These are phyloP conservation scores for Globisporangium parvum DNA, from an alignment of 352 stramenopile genomes.

Conservation along the genomic window DNA sequence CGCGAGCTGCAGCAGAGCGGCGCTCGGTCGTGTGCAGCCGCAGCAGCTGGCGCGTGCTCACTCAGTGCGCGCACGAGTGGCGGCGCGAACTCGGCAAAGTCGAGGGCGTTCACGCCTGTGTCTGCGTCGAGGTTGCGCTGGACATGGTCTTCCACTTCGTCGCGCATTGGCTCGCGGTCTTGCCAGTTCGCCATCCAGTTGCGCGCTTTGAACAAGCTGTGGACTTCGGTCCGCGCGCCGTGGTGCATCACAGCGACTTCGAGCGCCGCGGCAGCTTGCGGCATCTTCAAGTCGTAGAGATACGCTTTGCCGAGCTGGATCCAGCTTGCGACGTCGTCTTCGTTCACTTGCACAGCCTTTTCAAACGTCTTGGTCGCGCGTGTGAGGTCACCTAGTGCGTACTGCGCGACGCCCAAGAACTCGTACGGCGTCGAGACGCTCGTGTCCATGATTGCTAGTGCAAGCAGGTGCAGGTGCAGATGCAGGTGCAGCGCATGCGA, in stretches of 20 bases:
- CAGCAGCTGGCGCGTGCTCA: background rate
- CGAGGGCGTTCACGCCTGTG: constrained; percentile 26
- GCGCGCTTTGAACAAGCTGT: constrained; percentile 52
- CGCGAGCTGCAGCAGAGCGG: constrained; percentile 7
- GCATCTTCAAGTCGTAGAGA: constrained; percentile 41
- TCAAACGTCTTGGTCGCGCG: constrained; percentile 60
- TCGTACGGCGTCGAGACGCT: constrained; percentile 49
- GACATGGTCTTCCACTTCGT: constrained; percentile 22
- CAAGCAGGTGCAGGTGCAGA: background rate
- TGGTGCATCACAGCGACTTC: constrained; percentile 45
- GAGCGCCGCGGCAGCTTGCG: constrained; percentile 34
- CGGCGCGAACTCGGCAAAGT: constrained; percentile 38
- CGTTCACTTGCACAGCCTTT: constrained; percentile 38
- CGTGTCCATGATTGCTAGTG: constrained; percentile 23
- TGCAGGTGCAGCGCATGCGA: too few species aligned
- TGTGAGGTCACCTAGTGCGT: constrained; percentile 53
- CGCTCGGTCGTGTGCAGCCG: background rate
- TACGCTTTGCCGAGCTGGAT: constrained; percentile 69
- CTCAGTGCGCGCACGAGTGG: constrained; percentile 21
- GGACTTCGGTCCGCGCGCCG: constrained; percentile 21
- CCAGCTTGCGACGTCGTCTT: constrained; percentile 44
- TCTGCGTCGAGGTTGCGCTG: constrained; percentile 14
- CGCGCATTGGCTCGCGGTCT: constrained; percentile 45
- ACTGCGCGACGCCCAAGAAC: constrained; percentile 64
- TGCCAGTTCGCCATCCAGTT: constrained; percentile 70